Evolutionary conservation across 2,329 filamentous ascomycete species (phyloP), one percentile per base, ranked within the genome.

Genomic region (Hypocreales sp.): DNA sequence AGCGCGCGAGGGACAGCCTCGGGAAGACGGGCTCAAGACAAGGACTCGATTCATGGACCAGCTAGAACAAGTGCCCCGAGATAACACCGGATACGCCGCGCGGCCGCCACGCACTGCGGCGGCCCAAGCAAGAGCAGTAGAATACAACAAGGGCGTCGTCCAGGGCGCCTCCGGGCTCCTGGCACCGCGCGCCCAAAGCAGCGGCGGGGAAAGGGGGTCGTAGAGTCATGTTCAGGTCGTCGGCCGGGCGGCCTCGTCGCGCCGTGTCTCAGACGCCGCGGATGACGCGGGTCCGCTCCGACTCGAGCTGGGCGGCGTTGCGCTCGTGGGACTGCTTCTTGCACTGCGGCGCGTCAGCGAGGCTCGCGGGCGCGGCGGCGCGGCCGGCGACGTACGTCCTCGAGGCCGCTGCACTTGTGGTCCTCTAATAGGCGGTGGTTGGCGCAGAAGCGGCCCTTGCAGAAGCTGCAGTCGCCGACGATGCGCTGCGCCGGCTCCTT

Each of bases 291-390:
- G 90, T 98, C 48, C 87, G 70, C 66, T 98, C 87, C 31, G 76
- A 72, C 56, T 94, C 82, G 48, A 98, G 64, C 60, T 92, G 86
- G 39, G 84, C 79, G 33, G 83, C 81, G 53, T 98, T 98, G 40
- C 84, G 75, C 53, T 92, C 83, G 56, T 93, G 83, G 25, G 82
- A 87, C 55, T 93, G 84, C 64, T 92, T 90, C 68, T 94, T 93
- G 68, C 87, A 94, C 72, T 78, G 47, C 17, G 32, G 15, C 6
- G 47, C 17, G 32, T 14, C 6, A 27, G 28, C 31, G 34, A 13
- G 25, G 28, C 35, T 20, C 40, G 33, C 24, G 22, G 20, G 7
- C 3, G 15, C 11, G 29, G 10, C 5, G 2, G 15, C 34, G 34
- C 26, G 35, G 33, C 31, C 5, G 12, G 22, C 8, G 37, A 51